phyloP scores from a whole-genome alignment of 495 filamentous ascomycete species.

The Aspergillus sclerotiicarbonarius region DNA sequence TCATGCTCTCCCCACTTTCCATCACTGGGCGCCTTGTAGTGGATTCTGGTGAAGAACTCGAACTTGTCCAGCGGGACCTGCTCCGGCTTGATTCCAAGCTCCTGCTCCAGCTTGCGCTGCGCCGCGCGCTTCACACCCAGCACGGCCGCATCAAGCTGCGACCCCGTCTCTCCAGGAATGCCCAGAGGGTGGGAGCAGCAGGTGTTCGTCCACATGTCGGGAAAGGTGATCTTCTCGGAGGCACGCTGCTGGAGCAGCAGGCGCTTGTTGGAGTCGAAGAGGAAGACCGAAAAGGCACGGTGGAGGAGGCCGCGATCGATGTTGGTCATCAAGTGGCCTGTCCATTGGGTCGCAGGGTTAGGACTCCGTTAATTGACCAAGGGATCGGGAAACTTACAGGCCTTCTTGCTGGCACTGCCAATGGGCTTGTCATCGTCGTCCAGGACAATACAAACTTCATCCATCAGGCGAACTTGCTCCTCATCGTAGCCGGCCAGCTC shows the following conservation, averaged over 20 bases:
- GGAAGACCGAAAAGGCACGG: constrained; percentile 95
- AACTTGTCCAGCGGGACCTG: constrained; percentile 94
- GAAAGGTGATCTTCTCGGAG: constrained; percentile 98
- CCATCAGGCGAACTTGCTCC: constrained; percentile 97
- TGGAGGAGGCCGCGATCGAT: constrained; percentile 94
- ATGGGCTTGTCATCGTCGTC: constrained; percentile 92
- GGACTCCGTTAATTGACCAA: not conserved
- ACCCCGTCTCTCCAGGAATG: constrained; percentile 86
- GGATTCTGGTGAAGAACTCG: constrained; percentile 91
- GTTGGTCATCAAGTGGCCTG: constrained; percentile 98
- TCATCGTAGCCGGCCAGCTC: constrained; percentile 86
- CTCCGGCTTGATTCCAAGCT: constrained; percentile 85
- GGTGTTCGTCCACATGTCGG: constrained; percentile 99
- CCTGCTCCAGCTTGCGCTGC: constrained; percentile 87
- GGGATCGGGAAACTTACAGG: constrained; percentile 61
- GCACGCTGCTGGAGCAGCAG: constrained; percentile 95
- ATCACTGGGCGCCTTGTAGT: constrained; percentile 96
- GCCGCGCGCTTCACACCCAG: constrained; percentile 86
- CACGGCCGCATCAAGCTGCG: constrained; percentile 74
- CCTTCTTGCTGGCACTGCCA: constrained; percentile 97
- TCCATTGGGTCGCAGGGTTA: not conserved
- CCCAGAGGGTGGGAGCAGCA: constrained; percentile 98
- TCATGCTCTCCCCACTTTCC: constrained; percentile 99
- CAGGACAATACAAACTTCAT: constrained; percentile 96
- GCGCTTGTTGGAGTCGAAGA: constrained; percentile 87